These are phyloP conservation scores for Pezizomycotina sp. DNA, from an alignment of 2,329 filamentous ascomycete genomes.

Conservation along the genomic window DNA sequence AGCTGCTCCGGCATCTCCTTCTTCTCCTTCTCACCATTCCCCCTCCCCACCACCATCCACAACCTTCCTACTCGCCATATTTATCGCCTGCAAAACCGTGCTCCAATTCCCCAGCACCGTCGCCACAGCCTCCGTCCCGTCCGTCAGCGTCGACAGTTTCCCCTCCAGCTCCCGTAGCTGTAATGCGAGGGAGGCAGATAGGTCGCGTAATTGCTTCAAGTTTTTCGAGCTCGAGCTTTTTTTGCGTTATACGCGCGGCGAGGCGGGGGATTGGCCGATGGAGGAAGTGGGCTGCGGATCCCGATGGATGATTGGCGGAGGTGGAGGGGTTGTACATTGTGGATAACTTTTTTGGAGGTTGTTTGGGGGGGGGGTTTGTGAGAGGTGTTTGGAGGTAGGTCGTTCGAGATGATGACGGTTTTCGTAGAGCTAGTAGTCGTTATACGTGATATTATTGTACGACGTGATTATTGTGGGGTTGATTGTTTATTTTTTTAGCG, in stretches of 20 bases:
- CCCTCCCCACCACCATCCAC: neutral
- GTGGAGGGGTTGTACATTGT: too few species aligned
- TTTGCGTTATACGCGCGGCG: constrained; percentile 61
- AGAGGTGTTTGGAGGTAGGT: too few species aligned
- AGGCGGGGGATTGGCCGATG: constrained; percentile 29
- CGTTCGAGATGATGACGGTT: too few species aligned
- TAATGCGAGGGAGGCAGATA: constrained; percentile 59
- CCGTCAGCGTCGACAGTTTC: constrained; percentile 59
- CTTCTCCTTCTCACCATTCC: constrained; percentile 19
- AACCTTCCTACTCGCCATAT: constrained; percentile 55
- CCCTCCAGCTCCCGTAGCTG: constrained; percentile 72
- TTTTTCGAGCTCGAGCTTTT: constrained; percentile 69
- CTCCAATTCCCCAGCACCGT: constrained; percentile 79
- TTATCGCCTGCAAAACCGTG: constrained; percentile 67
- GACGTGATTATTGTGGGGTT: too few species aligned
- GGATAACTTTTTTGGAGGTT: too few species aligned
- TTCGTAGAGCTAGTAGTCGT: too few species aligned
- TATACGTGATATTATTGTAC: too few species aligned
- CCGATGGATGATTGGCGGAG: constrained; percentile 44
- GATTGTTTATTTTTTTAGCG: too few species aligned
- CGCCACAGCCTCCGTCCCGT: constrained; percentile 72
- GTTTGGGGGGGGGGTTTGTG: too few species aligned
- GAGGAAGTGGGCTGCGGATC: constrained; percentile 28
- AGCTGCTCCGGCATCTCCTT: constrained; percentile 30
- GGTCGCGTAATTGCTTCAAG: constrained; percentile 57